Conservation (phyloP, 2,329 filamentous ascomycete species). For the Dothidotthia symphoricarpi region DNA sequence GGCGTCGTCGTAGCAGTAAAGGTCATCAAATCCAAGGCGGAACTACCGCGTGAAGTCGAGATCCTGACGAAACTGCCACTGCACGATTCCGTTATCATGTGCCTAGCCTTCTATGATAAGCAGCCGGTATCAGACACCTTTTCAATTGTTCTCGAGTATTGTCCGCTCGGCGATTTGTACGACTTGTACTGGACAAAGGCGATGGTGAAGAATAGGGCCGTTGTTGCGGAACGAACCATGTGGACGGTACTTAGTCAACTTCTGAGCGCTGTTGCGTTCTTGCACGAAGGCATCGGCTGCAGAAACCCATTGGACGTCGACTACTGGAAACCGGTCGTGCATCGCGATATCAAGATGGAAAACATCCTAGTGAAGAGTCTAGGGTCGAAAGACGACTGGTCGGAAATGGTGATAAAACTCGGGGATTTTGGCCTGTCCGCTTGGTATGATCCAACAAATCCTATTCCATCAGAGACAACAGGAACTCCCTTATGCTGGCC, state of each 20-base stretch:
- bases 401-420: constrained; percentile 56
- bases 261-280: constrained; percentile 14
- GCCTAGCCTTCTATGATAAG: constrained; percentile 5
- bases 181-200: constrained; percentile 1
- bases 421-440: constrained; percentile 67
- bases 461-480: constrained; percentile 1
- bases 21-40: constrained; percentile 2
- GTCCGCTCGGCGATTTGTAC: constrained; percentile 15
- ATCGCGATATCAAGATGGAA: constrained; percentile 92
- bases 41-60: constrained; percentile 11
- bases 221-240: constrained; percentile 14
- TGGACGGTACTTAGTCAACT: constrained; percentile 20
- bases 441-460: constrained; percentile 49
- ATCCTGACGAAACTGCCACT: constrained; percentile 10
- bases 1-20: constrained; percentile 14
- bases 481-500: constrained; percentile 20
- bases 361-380: constrained; percentile 68
- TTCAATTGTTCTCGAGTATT: constrained; percentile 17
- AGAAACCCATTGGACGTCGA: neutral
- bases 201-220: neutral
- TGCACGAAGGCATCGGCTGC: constrained; percentile 20
- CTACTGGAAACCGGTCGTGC: constrained; percentile 83
- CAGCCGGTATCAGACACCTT: neutral
- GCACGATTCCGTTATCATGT: constrained; percentile 12
- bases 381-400: constrained; percentile 9